Evolutionary conservation across 306 rosid genomes (phyloP).

Genomic region (Sphenostylis stenocarpa): DNA sequence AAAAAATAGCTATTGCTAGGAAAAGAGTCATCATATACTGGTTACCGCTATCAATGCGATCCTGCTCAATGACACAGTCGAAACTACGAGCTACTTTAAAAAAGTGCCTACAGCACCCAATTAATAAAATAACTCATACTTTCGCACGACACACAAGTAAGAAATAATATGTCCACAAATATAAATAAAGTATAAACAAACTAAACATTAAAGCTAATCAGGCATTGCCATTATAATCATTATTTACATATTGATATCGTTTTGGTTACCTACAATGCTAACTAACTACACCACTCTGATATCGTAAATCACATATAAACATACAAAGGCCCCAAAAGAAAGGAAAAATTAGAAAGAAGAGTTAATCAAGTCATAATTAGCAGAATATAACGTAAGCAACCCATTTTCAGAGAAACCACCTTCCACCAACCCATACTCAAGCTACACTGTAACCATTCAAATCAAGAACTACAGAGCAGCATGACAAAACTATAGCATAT

Average conservation of each 20-base stretch:
- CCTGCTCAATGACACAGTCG: neutral
- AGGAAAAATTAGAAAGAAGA: too few species aligned
- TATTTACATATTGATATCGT: neutral
- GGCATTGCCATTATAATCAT: neutral
- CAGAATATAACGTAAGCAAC: neutral
- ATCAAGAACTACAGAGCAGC: neutral
- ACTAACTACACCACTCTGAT: neutral
- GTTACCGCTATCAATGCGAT: too few species aligned
- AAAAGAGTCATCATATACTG: neutral
- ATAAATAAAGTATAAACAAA: neutral
- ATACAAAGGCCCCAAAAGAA: neutral
- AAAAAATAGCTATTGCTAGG: neutral
- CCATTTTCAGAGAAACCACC: neutral
- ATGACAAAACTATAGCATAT: neutral
- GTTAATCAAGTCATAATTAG: neutral
- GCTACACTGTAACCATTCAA: neutral
- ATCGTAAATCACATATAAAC: neutral
- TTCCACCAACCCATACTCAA: neutral
- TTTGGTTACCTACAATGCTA: neutral
- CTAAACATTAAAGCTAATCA: neutral
- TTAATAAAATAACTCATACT: neutral
- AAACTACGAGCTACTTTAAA: neutral
- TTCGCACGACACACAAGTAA: neutral
- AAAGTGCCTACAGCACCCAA: neutral
- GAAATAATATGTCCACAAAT: neutral